Percentiles rank a stretch among this genome's conserved stretches.
These are phyloP conservation scores for Fusarium anguioides DNA, from an alignment of 2,329 filamentous ascomycete genomes.

Conservation along the genomic window DNA sequence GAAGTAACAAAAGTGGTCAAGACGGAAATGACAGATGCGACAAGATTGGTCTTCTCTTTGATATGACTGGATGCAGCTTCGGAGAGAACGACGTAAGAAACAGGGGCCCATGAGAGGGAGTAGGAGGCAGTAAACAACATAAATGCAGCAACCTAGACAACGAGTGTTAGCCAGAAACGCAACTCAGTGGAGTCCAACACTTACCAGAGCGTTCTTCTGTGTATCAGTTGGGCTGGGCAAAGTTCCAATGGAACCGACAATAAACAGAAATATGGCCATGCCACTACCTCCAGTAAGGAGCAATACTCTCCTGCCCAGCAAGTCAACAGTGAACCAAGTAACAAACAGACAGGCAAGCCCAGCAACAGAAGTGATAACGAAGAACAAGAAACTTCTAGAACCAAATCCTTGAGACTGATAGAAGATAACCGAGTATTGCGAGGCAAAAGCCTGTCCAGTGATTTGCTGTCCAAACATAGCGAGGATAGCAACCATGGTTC, in stretches of 20 bases:
- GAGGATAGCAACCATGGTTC: constrained; percentile 42
- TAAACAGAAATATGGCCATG: background rate
- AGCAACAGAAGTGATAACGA: constrained; percentile 19
- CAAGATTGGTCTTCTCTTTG: constrained; percentile 48
- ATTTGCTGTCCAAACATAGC: constrained; percentile 50
- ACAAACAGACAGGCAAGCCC: background rate
- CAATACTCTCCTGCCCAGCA: background rate
- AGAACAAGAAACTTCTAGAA: constrained; percentile 42
- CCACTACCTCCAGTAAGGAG: background rate
- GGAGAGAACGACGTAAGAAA: constrained; percentile 45
- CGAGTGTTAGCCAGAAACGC: background rate
- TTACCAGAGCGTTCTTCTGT: constrained; percentile 5
- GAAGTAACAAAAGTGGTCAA: constrained; percentile 48
- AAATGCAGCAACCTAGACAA: constrained; percentile 38
- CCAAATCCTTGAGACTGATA: constrained; percentile 46
- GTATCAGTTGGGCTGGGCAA: background rate
- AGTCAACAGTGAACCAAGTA: constrained; percentile 30
- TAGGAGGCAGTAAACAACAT: constrained; percentile 44
- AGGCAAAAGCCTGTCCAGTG: constrained; percentile 48
- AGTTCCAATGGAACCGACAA: background rate
- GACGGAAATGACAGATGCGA: constrained; percentile 46
- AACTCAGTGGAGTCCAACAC: constrained; percentile 1
- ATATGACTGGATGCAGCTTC: constrained; percentile 43
- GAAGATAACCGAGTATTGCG: constrained; percentile 48
- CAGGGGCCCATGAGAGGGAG: constrained; percentile 46